Evolutionary conservation across 352 stramenopile species (phyloP).

Genomic region (Phytophthora rubi): DNA sequence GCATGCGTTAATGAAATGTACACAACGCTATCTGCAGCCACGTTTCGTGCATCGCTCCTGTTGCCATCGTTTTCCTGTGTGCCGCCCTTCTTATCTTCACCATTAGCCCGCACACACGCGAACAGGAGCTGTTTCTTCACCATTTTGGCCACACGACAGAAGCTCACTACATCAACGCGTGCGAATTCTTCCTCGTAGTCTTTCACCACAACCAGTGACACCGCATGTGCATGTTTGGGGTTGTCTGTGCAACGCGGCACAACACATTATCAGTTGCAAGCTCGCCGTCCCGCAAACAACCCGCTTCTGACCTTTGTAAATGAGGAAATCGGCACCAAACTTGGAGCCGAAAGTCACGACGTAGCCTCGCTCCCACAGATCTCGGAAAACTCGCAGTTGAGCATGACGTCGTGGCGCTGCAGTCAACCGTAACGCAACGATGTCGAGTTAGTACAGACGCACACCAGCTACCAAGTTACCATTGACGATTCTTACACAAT

Average conservation of each 20-base stretch:
- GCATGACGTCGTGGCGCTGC: constrained; percentile 29
- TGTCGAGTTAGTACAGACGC: background rate
- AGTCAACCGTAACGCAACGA: background rate
- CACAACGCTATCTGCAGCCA: constrained; percentile 29
- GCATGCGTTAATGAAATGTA: constrained; percentile 73
- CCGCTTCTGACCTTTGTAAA: constrained; percentile 64
- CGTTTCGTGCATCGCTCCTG: background rate
- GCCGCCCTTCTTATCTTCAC: background rate
- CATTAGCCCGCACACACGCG: constrained; percentile 39
- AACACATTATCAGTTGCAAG: background rate
- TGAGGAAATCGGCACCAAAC: constrained; percentile 83
- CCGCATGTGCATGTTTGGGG: constrained; percentile 52
- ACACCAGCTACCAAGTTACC: constrained; percentile 1
- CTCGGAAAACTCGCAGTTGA: constrained; percentile 59
- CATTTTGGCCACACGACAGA: constrained; percentile 77
- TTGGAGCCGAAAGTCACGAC: constrained; percentile 80
- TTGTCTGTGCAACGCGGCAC: constrained; percentile 29
- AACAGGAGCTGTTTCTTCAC: constrained; percentile 74
- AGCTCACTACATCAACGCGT: constrained; percentile 61
- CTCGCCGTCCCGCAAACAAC: background rate
- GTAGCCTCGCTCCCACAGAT: constrained; percentile 74
- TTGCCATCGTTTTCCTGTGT: background rate
- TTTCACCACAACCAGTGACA: constrained; percentile 63
- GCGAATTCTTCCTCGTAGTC: constrained; percentile 47
- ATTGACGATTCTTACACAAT: constrained; percentile 27